These are phyloP conservation scores for Hyphodiscus hymeniophilus DNA, from an alignment of 495 filamentous ascomycete species.

Conservation along the genomic window DNA sequence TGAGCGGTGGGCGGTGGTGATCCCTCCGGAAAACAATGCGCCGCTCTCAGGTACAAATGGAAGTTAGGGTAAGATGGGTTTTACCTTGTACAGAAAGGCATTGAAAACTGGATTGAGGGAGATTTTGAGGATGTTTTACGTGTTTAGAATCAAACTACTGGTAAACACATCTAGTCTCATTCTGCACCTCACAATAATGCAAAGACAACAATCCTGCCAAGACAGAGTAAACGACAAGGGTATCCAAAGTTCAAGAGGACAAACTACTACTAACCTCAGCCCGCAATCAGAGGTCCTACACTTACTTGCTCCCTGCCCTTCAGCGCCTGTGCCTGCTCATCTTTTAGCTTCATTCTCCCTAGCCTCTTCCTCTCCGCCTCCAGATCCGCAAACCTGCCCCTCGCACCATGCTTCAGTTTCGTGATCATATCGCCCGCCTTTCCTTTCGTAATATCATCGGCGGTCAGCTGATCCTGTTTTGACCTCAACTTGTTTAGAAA, in stretches of 20 bases:
- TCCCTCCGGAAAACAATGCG: too few relatives aligned
- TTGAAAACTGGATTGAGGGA: too few relatives aligned
- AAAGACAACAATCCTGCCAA: too few relatives aligned
- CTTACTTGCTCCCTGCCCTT: conserved; percentile 44
- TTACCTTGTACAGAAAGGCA: too few relatives aligned
- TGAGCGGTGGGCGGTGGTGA: too few relatives aligned
- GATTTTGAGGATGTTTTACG: too few relatives aligned
- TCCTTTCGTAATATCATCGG: conserved; percentile 61
- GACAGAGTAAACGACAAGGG: background rate
- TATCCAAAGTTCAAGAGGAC: conserved; percentile 3
- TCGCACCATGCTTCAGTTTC: conserved; percentile 76
- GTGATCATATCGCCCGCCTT: conserved; percentile 88
- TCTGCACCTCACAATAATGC: too few relatives aligned
- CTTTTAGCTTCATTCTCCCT: conserved; percentile 32
- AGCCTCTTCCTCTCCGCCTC: conserved; percentile 39
- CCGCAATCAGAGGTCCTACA: conserved; percentile 51
- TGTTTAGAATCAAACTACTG: too few relatives aligned
- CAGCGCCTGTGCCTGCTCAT: conserved; percentile 33
- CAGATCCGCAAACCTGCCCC: conserved; percentile 52
- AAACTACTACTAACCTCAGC: conserved; percentile 6
- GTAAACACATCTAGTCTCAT: too few relatives aligned
- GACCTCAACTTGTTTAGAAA: conserved; percentile 62
- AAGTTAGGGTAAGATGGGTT: too few relatives aligned
- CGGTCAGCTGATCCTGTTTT: conserved; percentile 44
- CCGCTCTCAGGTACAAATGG: too few relatives aligned